Conservation (phyloP, 139 green algal genomes). For the Closterium sp. region DNA sequence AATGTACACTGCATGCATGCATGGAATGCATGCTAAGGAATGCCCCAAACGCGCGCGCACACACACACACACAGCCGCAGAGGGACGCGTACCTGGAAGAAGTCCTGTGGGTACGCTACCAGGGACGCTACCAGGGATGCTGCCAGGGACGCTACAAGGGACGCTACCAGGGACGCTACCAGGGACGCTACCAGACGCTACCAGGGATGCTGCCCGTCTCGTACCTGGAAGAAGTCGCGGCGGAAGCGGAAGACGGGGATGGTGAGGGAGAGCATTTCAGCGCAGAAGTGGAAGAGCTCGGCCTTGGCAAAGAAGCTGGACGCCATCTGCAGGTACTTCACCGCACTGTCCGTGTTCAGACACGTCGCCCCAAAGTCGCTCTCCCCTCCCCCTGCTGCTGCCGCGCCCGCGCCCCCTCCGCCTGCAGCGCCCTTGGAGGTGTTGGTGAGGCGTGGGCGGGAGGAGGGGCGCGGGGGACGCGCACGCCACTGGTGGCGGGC, state of each 20-base stretch:
- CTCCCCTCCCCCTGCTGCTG: not conserved
- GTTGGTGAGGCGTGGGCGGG: not conserved
- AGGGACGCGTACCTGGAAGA: slow-evolving; percentile 17
- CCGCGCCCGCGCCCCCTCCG: no score
- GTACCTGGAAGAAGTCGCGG: slow-evolving; percentile 18
- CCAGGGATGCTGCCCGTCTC: no score
- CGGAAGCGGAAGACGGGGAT: slow-evolving; percentile 41
- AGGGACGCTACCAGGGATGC: no score
- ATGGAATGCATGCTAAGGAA: no score
- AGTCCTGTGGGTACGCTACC: no score
- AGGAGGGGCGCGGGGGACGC: not conserved
- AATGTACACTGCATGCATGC: no score
- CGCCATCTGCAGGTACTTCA: slow-evolving; percentile 50
- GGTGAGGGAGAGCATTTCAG: slow-evolving; percentile 40
- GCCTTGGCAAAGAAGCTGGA: slow-evolving; percentile 48
- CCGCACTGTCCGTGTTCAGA: slow-evolving; percentile 35
- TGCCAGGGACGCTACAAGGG: no score
- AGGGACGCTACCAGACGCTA: no score
- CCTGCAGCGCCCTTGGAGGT: slow-evolving; percentile 1
- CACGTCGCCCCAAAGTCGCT: slow-evolving; percentile 28
- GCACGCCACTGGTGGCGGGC: not conserved
- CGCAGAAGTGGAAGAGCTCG: slow-evolving; percentile 44
- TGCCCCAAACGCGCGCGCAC: not conserved
- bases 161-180: no score
- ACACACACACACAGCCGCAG: not conserved